phyloP scores from a whole-genome alignment of 73 alveolate genomes.

The Tetrahymena elliotti region DNA sequence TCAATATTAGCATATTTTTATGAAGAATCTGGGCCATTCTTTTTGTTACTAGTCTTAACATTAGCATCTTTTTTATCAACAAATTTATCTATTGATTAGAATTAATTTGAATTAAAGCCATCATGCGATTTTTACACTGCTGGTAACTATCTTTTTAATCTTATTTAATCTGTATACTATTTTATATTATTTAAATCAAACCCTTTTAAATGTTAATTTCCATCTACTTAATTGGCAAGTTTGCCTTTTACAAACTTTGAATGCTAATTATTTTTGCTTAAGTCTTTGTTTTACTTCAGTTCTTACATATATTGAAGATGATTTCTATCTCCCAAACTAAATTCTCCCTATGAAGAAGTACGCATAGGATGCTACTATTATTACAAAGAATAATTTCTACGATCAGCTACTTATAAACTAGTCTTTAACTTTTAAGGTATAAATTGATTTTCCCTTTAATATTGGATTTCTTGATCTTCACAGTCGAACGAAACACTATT shows the following conservation, averaged over 20 bases:
- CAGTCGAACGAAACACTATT: not conserved
- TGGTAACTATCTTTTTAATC: not conserved
- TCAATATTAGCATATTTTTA: not conserved
- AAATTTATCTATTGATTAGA: not conserved
- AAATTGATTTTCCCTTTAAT: not conserved
- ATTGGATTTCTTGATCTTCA: not conserved
- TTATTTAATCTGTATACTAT: not conserved
- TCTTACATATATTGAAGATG: not conserved
- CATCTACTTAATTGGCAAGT: not conserved
- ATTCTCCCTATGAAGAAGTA: not conserved
- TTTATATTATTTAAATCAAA: not conserved
- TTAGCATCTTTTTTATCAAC: not conserved
- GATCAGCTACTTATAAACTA: not conserved
- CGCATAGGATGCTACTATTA: not conserved
- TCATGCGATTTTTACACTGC: not conserved
- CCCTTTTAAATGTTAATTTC: not conserved
- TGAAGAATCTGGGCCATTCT: not conserved
- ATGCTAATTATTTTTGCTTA: not conserved
- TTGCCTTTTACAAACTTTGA: not conserved
- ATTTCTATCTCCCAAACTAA: not conserved
- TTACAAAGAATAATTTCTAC: not conserved
- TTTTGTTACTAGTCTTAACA: not conserved
- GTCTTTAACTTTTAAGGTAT: not conserved
- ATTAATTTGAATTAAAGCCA: not conserved
- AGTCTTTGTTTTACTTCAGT: not conserved